Conservation (phyloP, 2,329 filamentous ascomycete species). For the Lachnellula cervina region DNA sequence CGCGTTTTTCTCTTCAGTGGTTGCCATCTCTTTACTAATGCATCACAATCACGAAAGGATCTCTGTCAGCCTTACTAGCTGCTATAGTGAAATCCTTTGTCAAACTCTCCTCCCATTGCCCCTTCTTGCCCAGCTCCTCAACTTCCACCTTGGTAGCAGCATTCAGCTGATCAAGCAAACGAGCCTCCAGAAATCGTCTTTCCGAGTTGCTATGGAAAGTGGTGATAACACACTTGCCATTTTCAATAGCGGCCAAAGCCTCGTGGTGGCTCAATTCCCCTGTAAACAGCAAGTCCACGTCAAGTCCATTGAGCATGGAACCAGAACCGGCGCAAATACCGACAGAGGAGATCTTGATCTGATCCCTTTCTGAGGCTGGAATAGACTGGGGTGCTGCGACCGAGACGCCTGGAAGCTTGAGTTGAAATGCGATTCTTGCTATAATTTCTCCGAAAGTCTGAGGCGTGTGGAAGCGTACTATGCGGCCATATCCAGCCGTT, state of each 20-base stretch:
- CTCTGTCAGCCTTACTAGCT: constrained; percentile 74
- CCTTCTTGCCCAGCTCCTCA: constrained; percentile 10
- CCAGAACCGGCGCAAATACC: constrained; percentile 91
- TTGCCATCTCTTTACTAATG: not conserved
- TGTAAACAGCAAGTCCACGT: constrained; percentile 79
- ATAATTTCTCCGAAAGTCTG: constrained; percentile 22
- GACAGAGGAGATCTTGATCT: constrained; percentile 56
- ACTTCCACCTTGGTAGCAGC: constrained; percentile 33
- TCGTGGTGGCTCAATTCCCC: constrained; percentile 94
- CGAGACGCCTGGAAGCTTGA: constrained; percentile 18
- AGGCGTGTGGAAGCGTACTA: constrained; percentile 26
- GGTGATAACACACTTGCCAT: constrained; percentile 74
- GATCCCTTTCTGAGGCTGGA: constrained; percentile 10
- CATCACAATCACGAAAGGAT: constrained; percentile 76
- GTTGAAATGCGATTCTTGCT: constrained; percentile 19
- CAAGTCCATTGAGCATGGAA: constrained; percentile 63
- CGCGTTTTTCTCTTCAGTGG: not conserved
- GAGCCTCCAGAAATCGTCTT: constrained; percentile 65
- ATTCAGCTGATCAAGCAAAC: not conserved
- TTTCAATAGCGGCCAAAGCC: constrained; percentile 78
- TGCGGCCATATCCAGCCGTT: constrained; percentile 30
- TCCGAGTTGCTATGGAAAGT: constrained; percentile 95
- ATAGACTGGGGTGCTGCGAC: constrained; percentile 29
- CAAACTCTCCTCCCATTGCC: constrained; percentile 25
- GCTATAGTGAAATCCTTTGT: constrained; percentile 44